These are phyloP conservation scores for Usnea hakonensis DNA, from an alignment of 495 filamentous ascomycete species.

Conservation along the genomic window DNA sequence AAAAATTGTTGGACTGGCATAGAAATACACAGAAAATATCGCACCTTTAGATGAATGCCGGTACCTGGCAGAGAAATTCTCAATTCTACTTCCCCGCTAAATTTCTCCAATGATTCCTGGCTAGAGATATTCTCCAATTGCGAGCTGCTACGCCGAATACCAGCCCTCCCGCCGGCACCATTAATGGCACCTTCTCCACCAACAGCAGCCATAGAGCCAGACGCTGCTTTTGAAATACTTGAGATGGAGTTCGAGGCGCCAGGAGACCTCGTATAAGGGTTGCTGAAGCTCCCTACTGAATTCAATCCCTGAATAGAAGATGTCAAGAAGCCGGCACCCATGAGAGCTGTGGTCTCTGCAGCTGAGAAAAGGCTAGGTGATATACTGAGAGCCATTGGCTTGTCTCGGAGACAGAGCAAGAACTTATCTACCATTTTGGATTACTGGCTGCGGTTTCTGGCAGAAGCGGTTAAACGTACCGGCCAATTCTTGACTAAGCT, in stretches of 20 bases:
- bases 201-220: conserved; percentile 55
- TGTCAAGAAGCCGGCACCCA: conserved; percentile 66
- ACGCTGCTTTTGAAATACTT: conserved; percentile 47
- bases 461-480: conserved; percentile 25
- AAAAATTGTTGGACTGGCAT: neutral
- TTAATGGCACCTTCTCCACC: conserved; percentile 52
- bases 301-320: conserved; percentile 40
- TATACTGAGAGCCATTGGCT: conserved; percentile 48
- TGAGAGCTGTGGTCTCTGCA: conserved; percentile 50
- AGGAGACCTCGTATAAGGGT: conserved; percentile 38
- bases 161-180: conserved; percentile 44
- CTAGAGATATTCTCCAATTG: conserved; percentile 18
- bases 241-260: conserved; percentile 46
- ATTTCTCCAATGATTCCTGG: conserved; percentile 10
- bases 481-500: conserved; percentile 43
- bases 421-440: conserved; percentile 41
- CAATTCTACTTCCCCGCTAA: conserved; percentile 18
- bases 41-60: conserved; percentile 57
- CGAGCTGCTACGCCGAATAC: conserved; percentile 11
- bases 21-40: neutral
- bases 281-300: conserved; percentile 43
- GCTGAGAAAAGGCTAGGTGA: conserved; percentile 39
- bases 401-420: conserved; percentile 42
- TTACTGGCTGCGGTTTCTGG: neutral
- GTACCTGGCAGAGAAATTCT: conserved; percentile 61